Evolutionary conservation across 2,329 filamentous ascomycete species (phyloP), one percentile per base, ranked within the genome.

Genomic region (Sclerotinia subarctica): DNA sequence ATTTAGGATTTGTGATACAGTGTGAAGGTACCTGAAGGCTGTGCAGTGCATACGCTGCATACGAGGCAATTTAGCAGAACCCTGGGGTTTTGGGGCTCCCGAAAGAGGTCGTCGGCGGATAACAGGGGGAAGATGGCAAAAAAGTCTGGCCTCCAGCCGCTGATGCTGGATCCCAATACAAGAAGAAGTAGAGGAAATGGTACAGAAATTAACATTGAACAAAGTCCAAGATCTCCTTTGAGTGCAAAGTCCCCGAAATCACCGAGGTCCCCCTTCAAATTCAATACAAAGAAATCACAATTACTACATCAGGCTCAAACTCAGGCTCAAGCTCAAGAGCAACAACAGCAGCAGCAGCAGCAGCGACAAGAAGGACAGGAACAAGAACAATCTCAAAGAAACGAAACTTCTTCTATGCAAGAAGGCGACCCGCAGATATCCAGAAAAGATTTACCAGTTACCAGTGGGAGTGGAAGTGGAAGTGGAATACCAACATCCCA

Each of bases 121-220:
- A 67, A 68, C 69, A 71, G 71, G 71, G 72, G 70, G 62, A 70
- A 49, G 49, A 77, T 77, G 75, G 72, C 71, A 29, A 72, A 74
- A 68, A 77, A 76, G 72, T 69, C 73, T 42, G 69, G 66, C 46
- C 75, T 74, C 66, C 73, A 76, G 71, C 74, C 76, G 70, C 74
- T 77, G 72, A 76, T 71, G 70, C 74, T 77, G 64, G 64, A 67
- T 53, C 64, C 64, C 19, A 44, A 47, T 32, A 67, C 46, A 68
- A 13, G 57, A 66, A 44, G 64, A 67, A 29, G 69, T 70, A 38
- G 64, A 68, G 67, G 46, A 8, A 64, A 62, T 44, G 63, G 66
- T 63, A 66, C 51, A 56, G 64, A 66, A 32, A n/a, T 65, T 49
- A 53, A 53, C 46, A 62, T 29, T 62, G 68, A 68, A 51, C 65